Evolutionary conservation across 257 asterid genomes (phyloP), one percentile per base, ranked within the genome.

Genomic region (Rubia yunnanensis): DNA sequence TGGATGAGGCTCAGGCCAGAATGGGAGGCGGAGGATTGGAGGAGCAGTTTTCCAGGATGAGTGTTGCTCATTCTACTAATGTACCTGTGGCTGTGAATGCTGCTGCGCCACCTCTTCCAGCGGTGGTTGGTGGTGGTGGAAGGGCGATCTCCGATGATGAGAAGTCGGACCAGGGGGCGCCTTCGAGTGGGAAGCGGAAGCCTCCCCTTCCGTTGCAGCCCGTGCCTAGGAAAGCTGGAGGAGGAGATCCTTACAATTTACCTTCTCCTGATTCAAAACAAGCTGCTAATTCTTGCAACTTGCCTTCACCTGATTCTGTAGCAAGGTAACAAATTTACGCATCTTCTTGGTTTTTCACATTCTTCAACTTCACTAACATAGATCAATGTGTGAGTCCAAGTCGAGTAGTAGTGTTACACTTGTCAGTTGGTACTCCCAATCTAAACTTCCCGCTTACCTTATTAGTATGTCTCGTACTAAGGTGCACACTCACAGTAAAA

Each of bases 181-280:
- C 28, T 14, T 3, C 72, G 6, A 76, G 72, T 60, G 46, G 60
- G 64, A 49, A 59, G 28, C 69, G 86, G 69, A 88, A 80, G 64
- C 96, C 96, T 0, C 96, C 94, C 22, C 67, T 84, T 74, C 96
- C 94, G 0, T 50, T 88, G 79, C 91, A 76, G 74, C 73, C 78
- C 20, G 79, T 82, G 66, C 94, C 77, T 60, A 74, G 87, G 68
- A 88, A 82, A 78, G 32, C 69, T 38, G 82, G 80, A 78, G 36
- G 68, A 32, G 82, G 80, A 27, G 94, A 82, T 70, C 65, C 75
- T 67, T 83, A 79, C 58, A 82, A 72, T 71, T 67, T 88, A 72
- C 81, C 94, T 10, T 88, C 91, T 30, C 94, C 94, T 3, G 94
- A 85, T 73, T 88, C 95, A 0, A 88, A 82, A 77, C 83, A 82